Conservation (phyloP, 1,139 yeast genomes). For the Ogataea hybrid region DNA sequence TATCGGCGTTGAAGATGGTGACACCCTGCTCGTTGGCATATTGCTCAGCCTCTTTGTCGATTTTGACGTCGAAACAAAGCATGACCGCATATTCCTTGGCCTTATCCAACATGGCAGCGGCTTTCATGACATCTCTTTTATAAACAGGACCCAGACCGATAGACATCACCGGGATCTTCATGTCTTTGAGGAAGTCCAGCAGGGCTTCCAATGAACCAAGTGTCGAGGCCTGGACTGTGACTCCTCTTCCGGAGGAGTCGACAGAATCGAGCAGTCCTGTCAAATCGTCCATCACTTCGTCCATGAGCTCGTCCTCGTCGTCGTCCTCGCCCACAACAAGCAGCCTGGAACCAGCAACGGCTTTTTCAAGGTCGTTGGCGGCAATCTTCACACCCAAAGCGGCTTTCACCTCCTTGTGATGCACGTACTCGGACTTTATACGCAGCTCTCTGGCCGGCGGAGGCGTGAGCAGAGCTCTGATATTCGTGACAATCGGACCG, state of each 20-base stretch:
- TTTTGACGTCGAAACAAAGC: conserved; percentile 97
- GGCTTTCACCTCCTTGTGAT: conserved; percentile 96
- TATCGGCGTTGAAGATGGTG: conserved; percentile 91
- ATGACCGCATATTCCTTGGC: conserved; percentile 95
- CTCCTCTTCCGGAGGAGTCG: conserved; percentile 93
- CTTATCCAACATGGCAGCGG: conserved; percentile 93
- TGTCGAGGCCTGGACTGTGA: conserved; percentile 97
- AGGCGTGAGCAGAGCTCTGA: conserved; percentile 94
- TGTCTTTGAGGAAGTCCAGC: conserved; percentile 92
- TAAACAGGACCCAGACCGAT: conserved; percentile 97
- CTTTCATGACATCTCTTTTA: conserved; percentile 98
- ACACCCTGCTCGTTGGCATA: conserved; percentile 93
- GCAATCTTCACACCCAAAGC: conserved; percentile 99
- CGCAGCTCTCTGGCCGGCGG: conserved; percentile 97
- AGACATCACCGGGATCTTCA: conserved; percentile 99
- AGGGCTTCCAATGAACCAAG: conserved; percentile 97
- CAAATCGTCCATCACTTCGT: conserved; percentile 97
- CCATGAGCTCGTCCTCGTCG: conserved; percentile 96
- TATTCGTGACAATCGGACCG: conserved; percentile 98
- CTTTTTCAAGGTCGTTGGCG: conserved; percentile 96
- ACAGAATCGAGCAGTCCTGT: conserved; percentile 94
- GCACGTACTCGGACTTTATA: conserved; percentile 90
- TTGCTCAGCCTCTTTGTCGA: conserved; percentile 97
- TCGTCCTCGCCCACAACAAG: conserved; percentile 96
- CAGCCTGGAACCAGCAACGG: conserved; percentile 97